These are phyloP conservation scores for Acanthochlamys bracteata DNA, from an alignment of 106 monocot species.

Conservation along the genomic window DNA sequence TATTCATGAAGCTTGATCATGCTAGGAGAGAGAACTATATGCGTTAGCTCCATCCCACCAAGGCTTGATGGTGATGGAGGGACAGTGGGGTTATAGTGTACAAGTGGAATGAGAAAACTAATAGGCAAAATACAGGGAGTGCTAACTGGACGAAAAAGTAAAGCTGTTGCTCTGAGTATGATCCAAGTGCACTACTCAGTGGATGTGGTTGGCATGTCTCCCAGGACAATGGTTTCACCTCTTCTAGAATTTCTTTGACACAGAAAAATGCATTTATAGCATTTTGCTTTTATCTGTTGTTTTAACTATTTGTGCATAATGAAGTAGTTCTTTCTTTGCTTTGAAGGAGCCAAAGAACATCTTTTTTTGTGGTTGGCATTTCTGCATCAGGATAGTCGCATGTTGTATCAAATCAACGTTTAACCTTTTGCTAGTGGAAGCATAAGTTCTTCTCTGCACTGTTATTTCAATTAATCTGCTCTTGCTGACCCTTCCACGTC, in stretches of 20 bases:
- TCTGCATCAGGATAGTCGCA: too few relatives aligned
- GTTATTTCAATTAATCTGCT: too few relatives aligned
- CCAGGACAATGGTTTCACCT: conserved; percentile 81
- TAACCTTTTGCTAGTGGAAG: too few relatives aligned
- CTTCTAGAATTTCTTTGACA: conserved; percentile 6
- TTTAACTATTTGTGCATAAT: too few relatives aligned
- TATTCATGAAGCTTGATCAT: neutral
- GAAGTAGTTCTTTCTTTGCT: too few relatives aligned
- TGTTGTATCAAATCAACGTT: too few relatives aligned
- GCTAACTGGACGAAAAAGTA: conserved; percentile 79
- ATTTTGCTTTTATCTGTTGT: too few relatives aligned
- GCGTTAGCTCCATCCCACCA: conserved; percentile 78
- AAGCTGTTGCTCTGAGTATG: conserved; percentile 72
- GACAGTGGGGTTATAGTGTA: conserved; percentile 79
- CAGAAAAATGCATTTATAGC: too few relatives aligned
- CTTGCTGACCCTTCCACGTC: too few relatives aligned
- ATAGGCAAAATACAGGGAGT: conserved; percentile 49
- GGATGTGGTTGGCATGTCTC: conserved; percentile 52
- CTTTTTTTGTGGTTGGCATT: too few relatives aligned
- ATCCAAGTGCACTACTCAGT: conserved; percentile 49
- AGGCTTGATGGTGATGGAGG: conserved; percentile 90
- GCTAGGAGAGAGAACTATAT: conserved; percentile 56
- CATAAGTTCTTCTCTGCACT: too few relatives aligned
- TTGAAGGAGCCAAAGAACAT: too few relatives aligned
- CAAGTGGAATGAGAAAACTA: conserved; percentile 51